These are phyloP conservation scores for Xylaria digitata DNA, from an alignment of 2,329 filamentous ascomycete species.

Conservation along the genomic window DNA sequence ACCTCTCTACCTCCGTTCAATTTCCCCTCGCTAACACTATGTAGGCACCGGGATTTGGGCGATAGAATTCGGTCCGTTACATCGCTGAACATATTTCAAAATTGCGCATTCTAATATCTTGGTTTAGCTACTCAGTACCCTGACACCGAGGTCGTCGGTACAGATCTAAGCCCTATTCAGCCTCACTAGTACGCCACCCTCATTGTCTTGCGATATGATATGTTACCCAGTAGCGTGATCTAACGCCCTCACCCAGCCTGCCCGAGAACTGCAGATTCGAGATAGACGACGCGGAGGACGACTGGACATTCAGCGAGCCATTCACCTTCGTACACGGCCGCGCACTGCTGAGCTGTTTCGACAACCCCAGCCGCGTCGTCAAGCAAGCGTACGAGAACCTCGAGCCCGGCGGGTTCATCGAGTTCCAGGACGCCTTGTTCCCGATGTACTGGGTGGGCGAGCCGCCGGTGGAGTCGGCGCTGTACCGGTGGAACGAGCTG, in stretches of 20 bases:
- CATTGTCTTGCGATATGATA: no score
- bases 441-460: slow-evolving; percentile 48
- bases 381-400: slow-evolving; percentile 57
- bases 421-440: slow-evolving; percentile 51
- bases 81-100: neutral
- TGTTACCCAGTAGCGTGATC: neutral
- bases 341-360: slow-evolving; percentile 61
- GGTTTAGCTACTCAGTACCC: slow-evolving; percentile 54
- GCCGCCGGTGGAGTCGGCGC: slow-evolving; percentile 48
- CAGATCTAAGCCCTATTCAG: slow-evolving; percentile 60
- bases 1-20: neutral
- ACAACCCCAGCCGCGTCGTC: slow-evolving; percentile 61
- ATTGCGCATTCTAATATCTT: slow-evolving; percentile 7
- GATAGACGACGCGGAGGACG: slow-evolving; percentile 65
- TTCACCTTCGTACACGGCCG: slow-evolving; percentile 66
- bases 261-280: slow-evolving; percentile 66
- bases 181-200: slow-evolving; percentile 51
- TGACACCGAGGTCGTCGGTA: slow-evolving; percentile 54
- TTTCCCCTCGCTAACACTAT: slow-evolving; percentile 26
- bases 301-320: slow-evolving; percentile 61
- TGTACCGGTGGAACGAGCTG: slow-evolving; percentile 50
- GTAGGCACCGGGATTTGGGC: slow-evolving; percentile 62
- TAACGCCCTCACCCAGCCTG: slow-evolving; percentile 47
- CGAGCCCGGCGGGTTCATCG: slow-evolving; percentile 54
- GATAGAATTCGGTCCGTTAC: slow-evolving; percentile 56